Conservation (phyloP, 331 rosid genomes). For the Malus hybrid region DNA sequence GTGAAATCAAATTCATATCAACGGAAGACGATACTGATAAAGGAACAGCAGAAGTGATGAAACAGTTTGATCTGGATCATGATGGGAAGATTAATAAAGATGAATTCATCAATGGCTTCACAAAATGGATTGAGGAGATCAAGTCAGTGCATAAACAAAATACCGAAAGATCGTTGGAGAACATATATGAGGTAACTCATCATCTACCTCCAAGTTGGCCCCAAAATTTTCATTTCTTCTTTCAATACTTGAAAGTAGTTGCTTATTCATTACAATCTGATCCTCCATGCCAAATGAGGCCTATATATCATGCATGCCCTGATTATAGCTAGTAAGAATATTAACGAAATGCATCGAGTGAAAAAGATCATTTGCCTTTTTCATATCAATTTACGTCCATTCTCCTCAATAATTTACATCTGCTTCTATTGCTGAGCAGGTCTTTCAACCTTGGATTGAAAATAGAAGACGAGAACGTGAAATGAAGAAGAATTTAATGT, state of each 20-base stretch:
- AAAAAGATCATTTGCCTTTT: neutral
- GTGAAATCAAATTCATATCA: conserved; percentile 24
- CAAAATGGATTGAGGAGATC: conserved; percentile 46
- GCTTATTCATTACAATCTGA: too few species aligned
- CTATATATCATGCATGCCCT: too few species aligned
- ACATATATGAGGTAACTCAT: conserved; percentile 37
- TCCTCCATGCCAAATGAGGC: too few species aligned
- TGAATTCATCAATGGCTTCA: conserved; percentile 54
- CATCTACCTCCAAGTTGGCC: neutral
- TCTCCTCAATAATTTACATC: neutral
- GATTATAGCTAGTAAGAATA: neutral
- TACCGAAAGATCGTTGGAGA: conserved; percentile 37
- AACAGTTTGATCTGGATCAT: conserved; percentile 38
- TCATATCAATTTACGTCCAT: neutral
- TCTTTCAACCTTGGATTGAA: conserved; percentile 10
- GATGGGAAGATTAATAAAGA: conserved; percentile 49
- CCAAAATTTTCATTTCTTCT: too few species aligned
- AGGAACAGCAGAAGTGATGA: conserved; percentile 36
- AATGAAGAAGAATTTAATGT: conserved; percentile 9
- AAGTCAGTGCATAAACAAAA: conserved; percentile 35
- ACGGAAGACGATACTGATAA: conserved; percentile 25
- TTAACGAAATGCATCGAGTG: neutral
- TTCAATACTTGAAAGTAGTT: too few species aligned
- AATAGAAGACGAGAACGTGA: conserved; percentile 12
- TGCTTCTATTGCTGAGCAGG: neutral